phyloP scores from a whole-genome alignment of 164 flowering plant genomes.

The Magnolia changhungtana region DNA sequence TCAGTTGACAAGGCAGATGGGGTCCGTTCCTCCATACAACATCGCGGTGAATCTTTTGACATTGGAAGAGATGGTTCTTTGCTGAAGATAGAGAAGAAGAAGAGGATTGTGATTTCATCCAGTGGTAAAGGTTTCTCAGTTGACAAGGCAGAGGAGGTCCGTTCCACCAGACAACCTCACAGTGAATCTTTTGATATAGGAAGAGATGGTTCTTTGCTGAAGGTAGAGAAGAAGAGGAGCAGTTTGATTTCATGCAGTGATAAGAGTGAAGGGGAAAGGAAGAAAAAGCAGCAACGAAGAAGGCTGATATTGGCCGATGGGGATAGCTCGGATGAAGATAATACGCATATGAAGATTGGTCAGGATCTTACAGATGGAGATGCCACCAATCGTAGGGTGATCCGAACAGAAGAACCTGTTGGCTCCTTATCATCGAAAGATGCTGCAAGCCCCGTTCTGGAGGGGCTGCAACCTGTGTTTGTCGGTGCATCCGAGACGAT shows the following conservation, averaged over 20 bases:
- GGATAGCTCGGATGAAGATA: conserved; percentile 14
- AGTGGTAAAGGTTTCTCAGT: not conserved
- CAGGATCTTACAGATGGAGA: not conserved
- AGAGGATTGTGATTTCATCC: too few species aligned
- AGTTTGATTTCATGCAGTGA: not conserved
- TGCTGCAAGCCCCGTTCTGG: not conserved
- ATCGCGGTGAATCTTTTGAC: not conserved
- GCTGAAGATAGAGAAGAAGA: not conserved
- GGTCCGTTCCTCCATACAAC: not conserved
- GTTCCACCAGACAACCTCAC: not conserved
- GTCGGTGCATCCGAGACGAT: not conserved
- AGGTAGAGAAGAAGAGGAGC: not conserved
- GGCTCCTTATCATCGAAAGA: not conserved
- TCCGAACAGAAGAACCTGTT: not conserved
- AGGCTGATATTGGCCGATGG: conserved; percentile 8
- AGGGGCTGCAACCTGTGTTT: not conserved
- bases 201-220: not conserved
- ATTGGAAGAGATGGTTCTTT: not conserved
- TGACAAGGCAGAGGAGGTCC: conserved; percentile 3
- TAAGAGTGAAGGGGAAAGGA: conserved; percentile 9
- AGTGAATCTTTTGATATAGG: not conserved
- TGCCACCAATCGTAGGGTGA: not conserved
- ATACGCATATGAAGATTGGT: not conserved
- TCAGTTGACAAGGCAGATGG: conserved; percentile 5
- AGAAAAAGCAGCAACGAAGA: conserved; percentile 9